A percentile compares a stretch with the other conserved stretches of the same genome.
These are phyloP conservation scores for Cryptococcus hybrid DNA, from an alignment of 1,284 basidiomycete species.

Conservation along the genomic window DNA sequence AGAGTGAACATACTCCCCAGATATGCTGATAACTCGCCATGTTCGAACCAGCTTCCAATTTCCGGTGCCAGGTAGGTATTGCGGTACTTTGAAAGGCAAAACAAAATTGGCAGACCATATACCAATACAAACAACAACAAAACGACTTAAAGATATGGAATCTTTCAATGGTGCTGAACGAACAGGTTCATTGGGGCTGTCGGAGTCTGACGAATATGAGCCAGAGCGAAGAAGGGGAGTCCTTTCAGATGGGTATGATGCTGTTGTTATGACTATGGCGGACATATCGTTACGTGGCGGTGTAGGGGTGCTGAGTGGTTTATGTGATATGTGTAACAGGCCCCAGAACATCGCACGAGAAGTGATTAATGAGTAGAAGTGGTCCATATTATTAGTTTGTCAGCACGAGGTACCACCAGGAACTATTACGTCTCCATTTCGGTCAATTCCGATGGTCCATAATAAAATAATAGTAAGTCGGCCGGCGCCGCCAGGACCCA, in stretches of 20 bases:
- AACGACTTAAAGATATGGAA: constrained; percentile 21
- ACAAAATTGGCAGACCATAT: constrained; percentile 46
- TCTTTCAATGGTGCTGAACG: constrained; percentile 21
- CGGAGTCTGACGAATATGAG: constrained; percentile 1
- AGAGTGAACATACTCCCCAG: constrained; percentile 45
- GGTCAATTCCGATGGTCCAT: too few relatives aligned
- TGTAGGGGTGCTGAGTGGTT: too few relatives aligned
- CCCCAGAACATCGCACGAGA: too few relatives aligned
- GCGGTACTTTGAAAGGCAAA: constrained; percentile 46
- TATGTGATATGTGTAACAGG: too few relatives aligned
- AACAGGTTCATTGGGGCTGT: background rate
- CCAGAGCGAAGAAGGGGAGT: background rate
- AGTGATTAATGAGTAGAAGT: too few relatives aligned
- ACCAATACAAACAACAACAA: constrained; percentile 24
- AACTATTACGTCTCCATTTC: too few relatives aligned
- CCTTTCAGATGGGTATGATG: constrained; percentile 4
- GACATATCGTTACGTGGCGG: constrained; percentile 2
- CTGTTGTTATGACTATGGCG: constrained; percentile 13
- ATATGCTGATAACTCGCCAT: constrained; percentile 46
- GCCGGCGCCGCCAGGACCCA: too few relatives aligned
- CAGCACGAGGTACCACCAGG: too few relatives aligned
- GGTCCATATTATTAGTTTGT: too few relatives aligned
- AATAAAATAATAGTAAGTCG: too few relatives aligned
- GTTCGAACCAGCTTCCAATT: constrained; percentile 34
- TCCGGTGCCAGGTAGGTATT: constrained; percentile 36